Evolutionary conservation across 805 yeast species (phyloP).

Genomic region (Blastobotrys mokoenaii): DNA sequence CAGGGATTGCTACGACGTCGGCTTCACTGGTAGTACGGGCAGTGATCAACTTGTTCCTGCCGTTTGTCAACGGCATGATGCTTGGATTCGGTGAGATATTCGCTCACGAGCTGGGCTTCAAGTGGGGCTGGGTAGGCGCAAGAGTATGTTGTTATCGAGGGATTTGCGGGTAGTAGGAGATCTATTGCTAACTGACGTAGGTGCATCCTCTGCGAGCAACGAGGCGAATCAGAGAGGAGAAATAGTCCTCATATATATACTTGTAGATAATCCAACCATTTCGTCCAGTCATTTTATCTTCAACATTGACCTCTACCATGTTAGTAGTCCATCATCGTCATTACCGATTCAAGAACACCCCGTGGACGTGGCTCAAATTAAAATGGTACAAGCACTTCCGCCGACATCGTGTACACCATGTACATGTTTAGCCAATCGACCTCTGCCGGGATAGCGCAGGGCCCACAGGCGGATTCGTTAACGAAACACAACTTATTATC

Average conservation of each 20-base stretch:
- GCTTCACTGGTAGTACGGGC: conserved; percentile 1
- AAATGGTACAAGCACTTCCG: too few relatives aligned
- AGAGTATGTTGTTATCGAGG: conserved; percentile 1
- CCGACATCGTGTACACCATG: too few relatives aligned
- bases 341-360: neutral
- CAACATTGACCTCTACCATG: too few relatives aligned
- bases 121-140: conserved; percentile 39
- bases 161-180: neutral
- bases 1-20: too few relatives aligned
- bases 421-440: too few relatives aligned
- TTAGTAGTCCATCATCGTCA: neutral
- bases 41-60: conserved; percentile 68
- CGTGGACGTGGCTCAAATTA: too few relatives aligned
- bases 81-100: conserved; percentile 91
- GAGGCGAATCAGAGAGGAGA: neutral
- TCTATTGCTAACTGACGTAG: neutral
- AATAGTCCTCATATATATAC: neutral
- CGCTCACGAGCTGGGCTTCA: conserved; percentile 87
- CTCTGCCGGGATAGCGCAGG: too few relatives aligned
- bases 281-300: neutral
- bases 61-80: conserved; percentile 91
- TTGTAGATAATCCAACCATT: neutral
- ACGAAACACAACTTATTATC: too few relatives aligned
- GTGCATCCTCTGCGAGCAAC: neutral
- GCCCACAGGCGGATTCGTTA: too few relatives aligned